Base-by-base conservation (phyloP, 2,329 filamentous ascomycete genomes). In the Elsinoe fawcettii region DNA sequence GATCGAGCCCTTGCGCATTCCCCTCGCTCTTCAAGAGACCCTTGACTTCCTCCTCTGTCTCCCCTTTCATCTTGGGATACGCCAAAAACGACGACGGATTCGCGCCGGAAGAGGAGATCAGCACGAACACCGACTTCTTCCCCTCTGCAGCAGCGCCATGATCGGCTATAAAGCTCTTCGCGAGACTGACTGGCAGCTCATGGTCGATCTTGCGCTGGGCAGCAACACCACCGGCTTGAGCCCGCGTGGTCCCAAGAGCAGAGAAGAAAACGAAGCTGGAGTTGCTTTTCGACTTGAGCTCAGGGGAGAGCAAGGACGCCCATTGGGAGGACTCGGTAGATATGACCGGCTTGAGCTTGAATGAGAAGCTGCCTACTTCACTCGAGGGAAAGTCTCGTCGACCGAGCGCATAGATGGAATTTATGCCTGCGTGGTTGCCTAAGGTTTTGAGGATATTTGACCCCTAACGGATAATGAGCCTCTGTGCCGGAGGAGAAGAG, bases 121-220 rank as follows among this genome's bases (percentile, higher is more conserved):
- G 84, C 20, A 96, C 84, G 66, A 87, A 95, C 1, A 85, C 86
- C 63, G 82, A 82, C 9, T 82, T 80, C 3, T 79, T 80, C 67
- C 86, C 88, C 43, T 91, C 89, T 0, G 86, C 84, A 20, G 54
- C 16, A 3, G 20, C 14, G 32, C 30, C 20, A 25, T 53, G 20
- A 2, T 53, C 49, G 23, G 49, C 32, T 3, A 53, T 20, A n/a
- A 56, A 49, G 39, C 32, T 37, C 60, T 80, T 79, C 2, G 88
- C 90, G 22, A 95, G 77, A 62, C 86, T 84, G 51, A 95, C 71
- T 71, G 95, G 95, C 44, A 96, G 77, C 67, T 93, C 90, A 68
- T 90, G 82, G 74, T 96, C 92, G 62, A 96, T 88, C 67, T 88
- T 87, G 74, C 89, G 87, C 73, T 96, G 92, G 60, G 85, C 83